Evolutionary conservation across 768 basidiomycete genomes (phyloP), one percentile per base, ranked within the genome.

Genomic region (Lactifluus rugatus): DNA sequence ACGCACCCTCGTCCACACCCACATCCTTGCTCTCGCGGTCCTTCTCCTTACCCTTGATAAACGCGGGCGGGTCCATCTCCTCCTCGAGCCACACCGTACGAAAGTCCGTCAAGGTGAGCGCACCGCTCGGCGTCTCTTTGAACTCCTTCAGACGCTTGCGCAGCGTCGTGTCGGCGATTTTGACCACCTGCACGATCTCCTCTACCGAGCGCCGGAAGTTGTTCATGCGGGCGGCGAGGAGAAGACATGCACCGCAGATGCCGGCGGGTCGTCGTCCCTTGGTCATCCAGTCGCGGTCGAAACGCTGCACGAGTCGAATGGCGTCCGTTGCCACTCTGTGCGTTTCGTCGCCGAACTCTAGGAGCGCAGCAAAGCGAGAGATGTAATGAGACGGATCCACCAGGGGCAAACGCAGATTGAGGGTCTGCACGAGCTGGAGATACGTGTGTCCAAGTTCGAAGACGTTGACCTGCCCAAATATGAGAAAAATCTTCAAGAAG

Each of bases 331-430:
- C 93, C 5, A 99, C 93, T 58, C 81, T 84, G 65, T 89, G 83
- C 2, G 91, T 93, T 68, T 95, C 93, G 48, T 94, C 93, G 3
- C 94, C 94, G 64, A 99, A 97, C 70, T 96, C 94, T 48, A 99
- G 86, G 9, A 96, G 79, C 13, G 92, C 85, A 16, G 94, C 87
- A 66, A 98, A 99, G 36, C 96, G 89, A 25, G 89, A 87, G 65
- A 97, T 96, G 73, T 94, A 98, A 70, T 97, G 90, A 0, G 93
- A 91, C 0, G 96, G 95, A 68, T 99, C 95, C 66, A 97, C 86
- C 41, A 93, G 81, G 0, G 93, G 93, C 6, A 93, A 79, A 32
- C 83, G 83, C 41, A 95, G 80, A 63, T 89, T 85, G 52, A 97
- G 81, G 2, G 84, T 87, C 70, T 85, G 91, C 13, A 95, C 85